These are phyloP conservation scores for Sporothrix humicola DNA, from an alignment of 2,329 filamentous ascomycete species.

Conservation along the genomic window DNA sequence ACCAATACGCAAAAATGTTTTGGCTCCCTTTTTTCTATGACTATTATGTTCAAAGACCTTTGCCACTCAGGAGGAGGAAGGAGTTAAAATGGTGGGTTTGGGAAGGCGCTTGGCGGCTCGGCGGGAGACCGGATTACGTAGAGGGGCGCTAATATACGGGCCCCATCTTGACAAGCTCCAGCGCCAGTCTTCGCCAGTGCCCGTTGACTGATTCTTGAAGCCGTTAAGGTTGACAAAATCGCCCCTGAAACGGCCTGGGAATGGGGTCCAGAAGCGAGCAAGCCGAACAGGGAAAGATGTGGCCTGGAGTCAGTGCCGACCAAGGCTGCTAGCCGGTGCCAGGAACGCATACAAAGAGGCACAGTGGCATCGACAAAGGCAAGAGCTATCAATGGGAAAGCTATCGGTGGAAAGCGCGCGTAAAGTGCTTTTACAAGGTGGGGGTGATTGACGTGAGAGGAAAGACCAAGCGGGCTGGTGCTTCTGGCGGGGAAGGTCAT, in stretches of 20 bases:
- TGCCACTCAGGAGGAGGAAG: not conserved
- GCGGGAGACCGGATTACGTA: conserved; percentile 2
- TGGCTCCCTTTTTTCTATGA: not conserved
- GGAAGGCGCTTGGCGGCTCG: not conserved
- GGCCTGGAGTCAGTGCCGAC: not conserved
- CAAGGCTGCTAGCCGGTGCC: not conserved
- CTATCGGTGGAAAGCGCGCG: conserved; percentile 5
- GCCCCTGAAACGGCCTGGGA: conserved; percentile 11
- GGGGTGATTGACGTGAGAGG: conserved; percentile 18
- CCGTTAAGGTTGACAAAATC: not conserved
- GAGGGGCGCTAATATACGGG: not conserved
- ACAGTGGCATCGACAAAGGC: no score
- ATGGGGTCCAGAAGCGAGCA: not conserved
- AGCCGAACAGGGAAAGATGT: not conserved
- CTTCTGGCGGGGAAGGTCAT: not conserved
- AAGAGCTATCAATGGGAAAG: not conserved
- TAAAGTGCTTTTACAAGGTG: not conserved
- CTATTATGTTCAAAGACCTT: not conserved
- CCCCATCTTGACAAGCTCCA: conserved; percentile 2
- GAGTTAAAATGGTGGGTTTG: not conserved
- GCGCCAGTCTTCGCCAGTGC: not conserved
- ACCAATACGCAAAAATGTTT: not conserved
- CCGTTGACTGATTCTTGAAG: no score
- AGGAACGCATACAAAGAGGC: not conserved
- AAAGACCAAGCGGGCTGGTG: conserved; percentile 8